phyloP scores from a whole-genome alignment of 345 rosid species.

The Salix brachista region DNA sequence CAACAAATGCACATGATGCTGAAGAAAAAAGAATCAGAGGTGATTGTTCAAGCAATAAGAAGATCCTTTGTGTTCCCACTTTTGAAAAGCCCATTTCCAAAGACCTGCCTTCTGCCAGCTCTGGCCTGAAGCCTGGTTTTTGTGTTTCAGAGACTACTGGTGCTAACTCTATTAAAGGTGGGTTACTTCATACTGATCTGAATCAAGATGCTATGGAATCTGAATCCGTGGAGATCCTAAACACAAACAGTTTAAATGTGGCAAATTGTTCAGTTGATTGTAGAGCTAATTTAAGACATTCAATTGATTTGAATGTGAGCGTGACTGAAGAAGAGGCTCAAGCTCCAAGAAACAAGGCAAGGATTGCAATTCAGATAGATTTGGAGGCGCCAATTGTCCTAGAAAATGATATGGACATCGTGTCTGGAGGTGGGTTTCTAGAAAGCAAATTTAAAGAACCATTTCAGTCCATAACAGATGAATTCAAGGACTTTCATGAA shows the following conservation, averaged over 20 bases:
- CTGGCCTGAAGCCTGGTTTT: conserved; percentile 4
- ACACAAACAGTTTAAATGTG: not conserved
- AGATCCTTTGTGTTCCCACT: conserved; percentile 36
- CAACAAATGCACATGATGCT: conserved; percentile 27
- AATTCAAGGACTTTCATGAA: conserved; percentile 18
- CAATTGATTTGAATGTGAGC: conserved; percentile 62
- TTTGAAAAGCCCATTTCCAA: conserved; percentile 28
- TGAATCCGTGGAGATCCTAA: conserved; percentile 13
- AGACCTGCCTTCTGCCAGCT: conserved; percentile 22
- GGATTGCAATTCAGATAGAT: conserved; percentile 43
- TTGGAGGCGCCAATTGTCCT: conserved; percentile 49
- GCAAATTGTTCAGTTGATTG: conserved; percentile 13
- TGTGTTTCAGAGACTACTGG: conserved; percentile 14
- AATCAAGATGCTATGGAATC: conserved; percentile 11
- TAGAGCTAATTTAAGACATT: conserved; percentile 24
- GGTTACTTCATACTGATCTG: conserved; percentile 13
- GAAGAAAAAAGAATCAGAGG: conserved; percentile 27
- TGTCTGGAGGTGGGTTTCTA: conserved; percentile 18
- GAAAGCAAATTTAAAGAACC: conserved; percentile 27
- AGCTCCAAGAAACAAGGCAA: conserved; percentile 29
- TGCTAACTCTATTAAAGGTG: conserved; percentile 12
- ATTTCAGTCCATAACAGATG: conserved; percentile 10
- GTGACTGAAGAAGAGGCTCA: conserved; percentile 36
- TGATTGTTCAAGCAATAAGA: conserved; percentile 28
- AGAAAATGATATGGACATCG: conserved; percentile 21